phyloP scores from a whole-genome alignment of 352 stramenopile species.

The Blastocystis sp. region DNA sequence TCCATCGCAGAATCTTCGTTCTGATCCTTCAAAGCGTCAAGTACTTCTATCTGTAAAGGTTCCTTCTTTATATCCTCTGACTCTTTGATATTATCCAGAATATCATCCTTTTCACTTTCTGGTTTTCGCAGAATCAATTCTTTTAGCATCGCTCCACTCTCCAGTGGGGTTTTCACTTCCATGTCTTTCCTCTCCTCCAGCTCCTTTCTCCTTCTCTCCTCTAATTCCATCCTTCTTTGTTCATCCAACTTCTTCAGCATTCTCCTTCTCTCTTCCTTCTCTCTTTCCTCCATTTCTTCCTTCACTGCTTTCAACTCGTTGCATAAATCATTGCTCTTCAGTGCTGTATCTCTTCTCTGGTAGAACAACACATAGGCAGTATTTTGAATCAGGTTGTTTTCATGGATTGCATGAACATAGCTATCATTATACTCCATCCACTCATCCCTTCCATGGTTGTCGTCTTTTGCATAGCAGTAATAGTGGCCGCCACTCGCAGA shows the following conservation, averaged over 20 bases:
- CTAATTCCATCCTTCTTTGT: neutral
- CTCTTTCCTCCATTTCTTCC: neutral
- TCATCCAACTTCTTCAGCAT: neutral
- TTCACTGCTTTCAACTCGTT: neutral
- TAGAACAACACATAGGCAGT: constrained; percentile 54
- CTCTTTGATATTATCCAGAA: too few relatives aligned
- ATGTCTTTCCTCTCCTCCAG: neutral
- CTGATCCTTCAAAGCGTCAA: neutral
- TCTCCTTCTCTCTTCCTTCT: too few relatives aligned
- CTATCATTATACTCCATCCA: constrained; percentile 58
- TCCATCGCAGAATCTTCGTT: neutral
- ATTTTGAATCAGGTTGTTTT: neutral
- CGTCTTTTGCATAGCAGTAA: constrained; percentile 51
- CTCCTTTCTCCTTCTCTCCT: neutral
- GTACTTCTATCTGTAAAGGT: neutral
- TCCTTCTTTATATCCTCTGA: too few relatives aligned
- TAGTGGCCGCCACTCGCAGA: constrained; percentile 18
- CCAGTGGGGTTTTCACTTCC: neutral
- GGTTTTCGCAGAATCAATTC: too few relatives aligned
- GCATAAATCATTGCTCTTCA: neutral
- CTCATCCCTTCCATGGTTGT: neutral
- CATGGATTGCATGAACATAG: neutral
- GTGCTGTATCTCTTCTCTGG: neutral
- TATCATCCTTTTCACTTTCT: too few relatives aligned
- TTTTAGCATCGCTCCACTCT: neutral